Percentiles rank a stretch among this genome's conserved stretches.
Evolutionary conservation across 371 early-diverging fungal species (phyloP).

Genomic region (Smittium culicis): DNA sequence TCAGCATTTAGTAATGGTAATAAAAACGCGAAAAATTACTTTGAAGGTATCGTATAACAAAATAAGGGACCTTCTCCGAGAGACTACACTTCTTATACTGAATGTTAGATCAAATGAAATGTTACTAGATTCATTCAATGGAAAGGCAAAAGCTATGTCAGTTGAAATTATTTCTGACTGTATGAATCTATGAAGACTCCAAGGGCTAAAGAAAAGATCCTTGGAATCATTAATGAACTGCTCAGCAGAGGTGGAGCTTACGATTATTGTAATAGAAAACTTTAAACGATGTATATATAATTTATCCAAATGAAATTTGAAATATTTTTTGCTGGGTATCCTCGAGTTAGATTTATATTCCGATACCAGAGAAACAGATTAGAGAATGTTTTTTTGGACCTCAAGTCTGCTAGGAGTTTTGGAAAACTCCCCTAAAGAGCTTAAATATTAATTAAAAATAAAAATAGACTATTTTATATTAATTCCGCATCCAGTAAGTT

Average conservation of each 20-base stretch:
- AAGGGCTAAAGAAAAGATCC: neutral
- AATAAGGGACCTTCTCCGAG: neutral
- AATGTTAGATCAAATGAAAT: neutral
- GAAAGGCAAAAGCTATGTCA: neutral
- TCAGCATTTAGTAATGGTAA: neutral
- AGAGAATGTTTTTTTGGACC: neutral
- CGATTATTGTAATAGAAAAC: neutral
- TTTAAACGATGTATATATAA: neutral
- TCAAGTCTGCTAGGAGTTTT: neutral
- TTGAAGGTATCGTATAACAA: neutral
- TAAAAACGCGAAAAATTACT: neutral
- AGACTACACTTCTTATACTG: neutral
- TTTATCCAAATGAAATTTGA: neutral
- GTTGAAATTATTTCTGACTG: neutral
- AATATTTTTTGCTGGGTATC: neutral
- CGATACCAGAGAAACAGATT: neutral
- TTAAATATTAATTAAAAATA: neutral
- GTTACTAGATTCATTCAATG: neutral
- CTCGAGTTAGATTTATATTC: neutral
- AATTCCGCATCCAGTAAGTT: neutral
- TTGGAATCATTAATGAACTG: neutral
- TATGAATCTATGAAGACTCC: neutral
- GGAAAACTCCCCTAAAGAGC: neutral
- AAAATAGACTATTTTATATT: neutral
- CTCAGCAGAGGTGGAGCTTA: neutral